phyloP scores from a whole-genome alignment of 1,284 basidiomycete genomes.

The Waitea zeae region DNA sequence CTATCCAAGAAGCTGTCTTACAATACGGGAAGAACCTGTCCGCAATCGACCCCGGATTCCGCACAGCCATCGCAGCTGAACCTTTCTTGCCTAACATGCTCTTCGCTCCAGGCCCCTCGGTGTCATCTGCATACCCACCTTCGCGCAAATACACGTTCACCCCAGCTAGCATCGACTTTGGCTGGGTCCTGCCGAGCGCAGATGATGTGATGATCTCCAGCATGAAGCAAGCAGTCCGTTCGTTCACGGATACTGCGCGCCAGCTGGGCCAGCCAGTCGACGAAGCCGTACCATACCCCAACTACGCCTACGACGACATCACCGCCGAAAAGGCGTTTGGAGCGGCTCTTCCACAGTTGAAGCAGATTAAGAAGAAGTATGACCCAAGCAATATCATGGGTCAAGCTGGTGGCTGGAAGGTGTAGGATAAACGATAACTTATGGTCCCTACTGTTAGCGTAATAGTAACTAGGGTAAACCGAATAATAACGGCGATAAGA shows the following conservation, averaged over 20 bases:
- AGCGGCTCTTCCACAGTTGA: slow-evolving; percentile 21
- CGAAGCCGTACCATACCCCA: slow-evolving; percentile 26
- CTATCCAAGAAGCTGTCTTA: too few relatives aligned
- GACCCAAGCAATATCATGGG: slow-evolving; percentile 37
- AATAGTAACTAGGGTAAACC: too few relatives aligned
- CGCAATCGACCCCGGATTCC: too few relatives aligned
- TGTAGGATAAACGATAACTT: too few relatives aligned
- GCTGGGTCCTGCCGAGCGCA: neutral
- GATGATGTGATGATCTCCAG: neutral
- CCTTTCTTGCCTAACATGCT: too few relatives aligned
- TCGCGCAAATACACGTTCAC: slow-evolving; percentile 13
- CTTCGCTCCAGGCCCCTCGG: too few relatives aligned
- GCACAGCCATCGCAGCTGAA: too few relatives aligned
- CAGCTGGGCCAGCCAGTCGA: slow-evolving; percentile 21
- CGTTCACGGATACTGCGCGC: neutral
- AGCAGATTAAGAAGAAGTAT: slow-evolving; percentile 19
- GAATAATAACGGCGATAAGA: too few relatives aligned
- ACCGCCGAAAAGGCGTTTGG: slow-evolving; percentile 28
- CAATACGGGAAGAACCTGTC: too few relatives aligned
- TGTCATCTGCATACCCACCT: slow-evolving; percentile 36
- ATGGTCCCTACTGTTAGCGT: too few relatives aligned
- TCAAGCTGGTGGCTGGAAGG: slow-evolving; percentile 32
- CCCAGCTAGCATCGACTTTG: neutral
- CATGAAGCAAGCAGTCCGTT: neutral
- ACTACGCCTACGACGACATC: slow-evolving; percentile 32